These are phyloP conservation scores for Rubroboletus pulcherrimus DNA, from an alignment of 768 basidiomycete species.

Conservation along the genomic window DNA sequence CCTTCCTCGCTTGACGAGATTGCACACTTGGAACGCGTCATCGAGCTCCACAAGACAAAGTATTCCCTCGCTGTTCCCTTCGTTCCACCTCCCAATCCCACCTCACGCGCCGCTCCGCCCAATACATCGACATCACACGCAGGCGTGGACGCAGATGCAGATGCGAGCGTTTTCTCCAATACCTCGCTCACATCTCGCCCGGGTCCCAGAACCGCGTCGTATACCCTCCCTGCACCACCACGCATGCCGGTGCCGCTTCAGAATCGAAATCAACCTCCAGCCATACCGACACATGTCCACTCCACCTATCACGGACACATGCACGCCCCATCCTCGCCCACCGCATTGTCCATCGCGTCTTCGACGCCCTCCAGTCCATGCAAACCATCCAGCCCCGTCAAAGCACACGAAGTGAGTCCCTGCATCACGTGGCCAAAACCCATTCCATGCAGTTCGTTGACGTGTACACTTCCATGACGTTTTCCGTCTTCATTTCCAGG, in stretches of 20 bases:
- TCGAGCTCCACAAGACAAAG: slow-evolving; percentile 46
- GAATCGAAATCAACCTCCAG: slow-evolving; percentile 1
- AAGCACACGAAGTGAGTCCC: slow-evolving; percentile 8
- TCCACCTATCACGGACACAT: neutral
- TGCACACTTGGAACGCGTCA: slow-evolving; percentile 50
- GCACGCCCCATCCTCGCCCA: slow-evolving; percentile 21
- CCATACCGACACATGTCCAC: neutral
- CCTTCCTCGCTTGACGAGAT: slow-evolving; percentile 56
- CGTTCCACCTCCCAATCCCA: slow-evolving; percentile 30
- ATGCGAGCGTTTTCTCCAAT: slow-evolving; percentile 10
- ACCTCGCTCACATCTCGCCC: slow-evolving; percentile 2
- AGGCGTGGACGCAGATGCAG: neutral
- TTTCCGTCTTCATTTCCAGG: neutral
- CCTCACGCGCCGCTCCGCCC: slow-evolving; percentile 1
- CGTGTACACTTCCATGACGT: neutral
- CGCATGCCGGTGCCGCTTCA: slow-evolving; percentile 9
- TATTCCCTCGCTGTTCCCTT: slow-evolving; percentile 52
- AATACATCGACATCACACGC: neutral
- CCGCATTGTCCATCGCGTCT: slow-evolving; percentile 20
- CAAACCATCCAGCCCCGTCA: slow-evolving; percentile 24
- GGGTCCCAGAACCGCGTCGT: neutral
- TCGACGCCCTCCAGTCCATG: slow-evolving; percentile 31
- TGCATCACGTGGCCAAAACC: neutral
- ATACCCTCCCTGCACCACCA: slow-evolving; percentile 14
- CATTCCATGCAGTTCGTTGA: neutral